Percentiles rank a stretch among this genome's conserved stretches.
Evolutionary conservation across 2,329 filamentous ascomycete species (phyloP).

Genomic region (Alternaria gansuensis): DNA sequence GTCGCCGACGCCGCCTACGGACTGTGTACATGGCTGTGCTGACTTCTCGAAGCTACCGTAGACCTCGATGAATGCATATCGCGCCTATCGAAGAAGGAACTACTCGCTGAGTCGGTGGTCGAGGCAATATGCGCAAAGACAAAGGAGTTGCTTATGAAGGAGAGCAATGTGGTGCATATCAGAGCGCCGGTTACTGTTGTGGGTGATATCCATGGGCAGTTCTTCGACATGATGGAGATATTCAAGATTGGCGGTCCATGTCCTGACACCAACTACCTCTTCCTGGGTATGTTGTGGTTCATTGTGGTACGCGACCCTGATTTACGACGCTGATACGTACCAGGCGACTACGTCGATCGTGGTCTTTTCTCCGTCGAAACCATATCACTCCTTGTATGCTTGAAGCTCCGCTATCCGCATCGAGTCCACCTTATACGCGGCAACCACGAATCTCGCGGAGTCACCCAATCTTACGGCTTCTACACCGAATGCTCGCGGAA

Average conservation of each 20-base stretch:
- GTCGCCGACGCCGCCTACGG: constrained; percentile 18
- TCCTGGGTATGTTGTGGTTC: constrained; percentile 72
- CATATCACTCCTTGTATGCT: constrained; percentile 94
- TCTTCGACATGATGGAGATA: constrained; percentile 98
- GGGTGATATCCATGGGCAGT: constrained; percentile 98
- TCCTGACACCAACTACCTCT: constrained; percentile 97
- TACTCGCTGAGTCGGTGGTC: constrained; percentile 96
- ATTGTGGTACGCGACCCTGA: constrained; percentile 31
- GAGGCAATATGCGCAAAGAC: constrained; percentile 99
- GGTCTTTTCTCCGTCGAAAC: constrained; percentile 99
- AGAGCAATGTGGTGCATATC: constrained; percentile 99
- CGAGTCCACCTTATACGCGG: constrained; percentile 96
- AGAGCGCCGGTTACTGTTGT: constrained; percentile 95
- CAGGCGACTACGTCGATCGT: constrained; percentile 96
- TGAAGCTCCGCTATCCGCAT: constrained; percentile 95
- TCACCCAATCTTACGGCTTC: constrained; percentile 98
- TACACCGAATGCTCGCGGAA: constrained; percentile 98
- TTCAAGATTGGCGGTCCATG: constrained; percentile 98
- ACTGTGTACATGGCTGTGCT: constrained; percentile 24
- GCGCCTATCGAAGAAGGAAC: constrained; percentile 94
- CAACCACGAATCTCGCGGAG: constrained; percentile 96
- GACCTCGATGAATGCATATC: constrained; percentile 99
- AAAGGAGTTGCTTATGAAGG: constrained; percentile 98
- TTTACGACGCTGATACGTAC: constrained; percentile 22
- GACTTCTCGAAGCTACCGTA: constrained; percentile 75